Conservation (phyloP, 768 basidiomycete species). For the Suillus alpinus region DNA sequence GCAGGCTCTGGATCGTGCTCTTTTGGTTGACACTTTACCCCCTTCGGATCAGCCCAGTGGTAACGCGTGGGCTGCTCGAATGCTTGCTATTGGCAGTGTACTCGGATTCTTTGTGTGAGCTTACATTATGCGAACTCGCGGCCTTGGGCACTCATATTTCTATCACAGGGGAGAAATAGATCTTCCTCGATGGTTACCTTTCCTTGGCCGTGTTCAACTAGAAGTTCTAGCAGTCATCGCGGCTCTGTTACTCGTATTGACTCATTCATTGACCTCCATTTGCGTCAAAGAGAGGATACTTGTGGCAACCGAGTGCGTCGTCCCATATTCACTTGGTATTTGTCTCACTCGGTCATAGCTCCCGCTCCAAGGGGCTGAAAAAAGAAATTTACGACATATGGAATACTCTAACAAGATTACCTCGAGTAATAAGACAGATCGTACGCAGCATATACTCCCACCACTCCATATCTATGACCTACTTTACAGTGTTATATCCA, state of each 20-base stretch:
- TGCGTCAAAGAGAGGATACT: slow-evolving; percentile 76
- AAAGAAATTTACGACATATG: slow-evolving; percentile 66
- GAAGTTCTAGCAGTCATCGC: slow-evolving; percentile 80
- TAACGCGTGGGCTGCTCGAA: slow-evolving; percentile 95
- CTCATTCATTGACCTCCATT: slow-evolving; percentile 61
- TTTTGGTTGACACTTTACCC: slow-evolving; percentile 84
- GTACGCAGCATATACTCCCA: slow-evolving; percentile 43
- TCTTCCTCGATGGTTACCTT: slow-evolving; percentile 65
- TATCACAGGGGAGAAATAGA: slow-evolving; percentile 71
- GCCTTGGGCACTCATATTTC: not conserved
- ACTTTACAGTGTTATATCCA: slow-evolving; percentile 64
- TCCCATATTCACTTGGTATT: not conserved
- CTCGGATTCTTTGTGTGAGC: slow-evolving; percentile 86
- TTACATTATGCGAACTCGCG: not conserved
- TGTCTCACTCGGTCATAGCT: slow-evolving; percentile 8
- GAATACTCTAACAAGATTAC: slow-evolving; percentile 65
- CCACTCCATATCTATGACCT: slow-evolving; percentile 8
- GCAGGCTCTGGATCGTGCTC: slow-evolving; percentile 85
- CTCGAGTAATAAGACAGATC: slow-evolving; percentile 74
- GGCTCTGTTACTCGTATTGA: slow-evolving; percentile 57
- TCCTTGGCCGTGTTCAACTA: slow-evolving; percentile 76
- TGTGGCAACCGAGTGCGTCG: slow-evolving; percentile 36
- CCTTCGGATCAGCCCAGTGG: slow-evolving; percentile 73
- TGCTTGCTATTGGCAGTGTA: slow-evolving; percentile 84
- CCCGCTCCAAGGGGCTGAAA: slow-evolving; percentile 26